phyloP scores from a whole-genome alignment of 768 basidiomycete species.

The Vararia minispora region DNA sequence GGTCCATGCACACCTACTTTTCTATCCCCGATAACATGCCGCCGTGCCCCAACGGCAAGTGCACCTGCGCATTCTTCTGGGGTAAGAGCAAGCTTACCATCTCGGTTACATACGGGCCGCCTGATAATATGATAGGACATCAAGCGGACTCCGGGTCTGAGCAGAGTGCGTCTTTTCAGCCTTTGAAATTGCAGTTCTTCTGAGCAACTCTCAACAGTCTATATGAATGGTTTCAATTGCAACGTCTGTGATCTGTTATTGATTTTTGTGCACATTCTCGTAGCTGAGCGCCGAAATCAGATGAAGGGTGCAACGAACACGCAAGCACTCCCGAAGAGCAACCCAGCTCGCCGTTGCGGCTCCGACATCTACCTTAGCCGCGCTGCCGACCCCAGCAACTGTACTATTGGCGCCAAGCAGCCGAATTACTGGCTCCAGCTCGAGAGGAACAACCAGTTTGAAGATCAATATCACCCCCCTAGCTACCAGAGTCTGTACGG shows the following conservation, averaged over 20 bases:
- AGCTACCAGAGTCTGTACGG: constrained; percentile 29
- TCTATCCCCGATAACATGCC: constrained; percentile 31
- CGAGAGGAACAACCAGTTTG: constrained; percentile 28
- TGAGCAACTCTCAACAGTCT: constrained; percentile 20
- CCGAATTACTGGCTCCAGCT: constrained; percentile 30
- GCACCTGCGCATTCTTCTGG: constrained; percentile 35
- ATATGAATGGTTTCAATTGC: constrained; percentile 32
- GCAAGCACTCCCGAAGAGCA: background rate
- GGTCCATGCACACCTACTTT: constrained; percentile 28
- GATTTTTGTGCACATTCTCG: constrained; percentile 17
- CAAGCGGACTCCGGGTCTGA: constrained; percentile 23
- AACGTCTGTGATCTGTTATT: constrained; percentile 22
- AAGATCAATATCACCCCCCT: constrained; percentile 20
- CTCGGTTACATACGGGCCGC: too few relatives aligned
- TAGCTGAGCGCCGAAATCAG: constrained; percentile 23
- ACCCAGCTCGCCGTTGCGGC: background rate
- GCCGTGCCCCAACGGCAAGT: constrained; percentile 29
- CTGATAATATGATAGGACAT: constrained; percentile 3
- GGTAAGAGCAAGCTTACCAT: constrained; percentile 19
- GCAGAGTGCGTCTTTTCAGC: constrained; percentile 21
- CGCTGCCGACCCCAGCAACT: constrained; percentile 25
- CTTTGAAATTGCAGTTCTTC: background rate
- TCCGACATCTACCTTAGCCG: too few relatives aligned
- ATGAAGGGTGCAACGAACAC: constrained; percentile 19
- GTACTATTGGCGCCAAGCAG: constrained; percentile 27